phyloP scores from a whole-genome alignment of 768 basidiomycete genomes.

The Tulasnella sp. region DNA sequence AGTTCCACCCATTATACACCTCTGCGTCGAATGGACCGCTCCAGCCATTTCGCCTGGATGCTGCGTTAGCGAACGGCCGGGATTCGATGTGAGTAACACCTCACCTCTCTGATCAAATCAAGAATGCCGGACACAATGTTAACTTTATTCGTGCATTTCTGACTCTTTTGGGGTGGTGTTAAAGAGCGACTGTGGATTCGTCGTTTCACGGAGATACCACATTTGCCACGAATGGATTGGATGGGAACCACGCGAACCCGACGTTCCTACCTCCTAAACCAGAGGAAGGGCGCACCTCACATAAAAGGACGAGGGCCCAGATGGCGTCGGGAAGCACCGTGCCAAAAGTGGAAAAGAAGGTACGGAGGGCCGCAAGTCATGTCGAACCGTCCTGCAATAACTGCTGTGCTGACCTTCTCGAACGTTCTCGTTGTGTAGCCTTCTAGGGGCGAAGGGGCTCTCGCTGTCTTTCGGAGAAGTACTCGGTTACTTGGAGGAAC shows the following conservation, averaged over 20 bases:
- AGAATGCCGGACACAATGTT: not conserved
- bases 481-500: constrained; percentile 49
- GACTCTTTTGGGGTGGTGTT: constrained; percentile 13
- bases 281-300: constrained; percentile 5
- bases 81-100: constrained; percentile 51
- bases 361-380: constrained; percentile 6
- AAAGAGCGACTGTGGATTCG: constrained; percentile 16
- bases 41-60: not conserved
- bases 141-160: constrained; percentile 13
- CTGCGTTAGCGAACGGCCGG: constrained; percentile 28
- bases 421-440: constrained; percentile 59
- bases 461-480: constrained; percentile 52
- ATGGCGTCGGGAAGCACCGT: constrained; percentile 67
- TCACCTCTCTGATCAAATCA: not conserved
- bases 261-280: constrained; percentile 4
- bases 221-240: not conserved
- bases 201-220: constrained; percentile 15
- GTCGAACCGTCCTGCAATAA: constrained; percentile 26
- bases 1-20: constrained; percentile 31
- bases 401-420: constrained; percentile 71
- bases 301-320: constrained; percentile 38
- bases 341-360: constrained; percentile 48
- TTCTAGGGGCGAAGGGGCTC: constrained; percentile 55
- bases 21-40: constrained; percentile 41
- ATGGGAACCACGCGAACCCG: not conserved